Conservation (phyloP, 176 grass and related monocot genomes). For the Musa acuminata region DNA sequence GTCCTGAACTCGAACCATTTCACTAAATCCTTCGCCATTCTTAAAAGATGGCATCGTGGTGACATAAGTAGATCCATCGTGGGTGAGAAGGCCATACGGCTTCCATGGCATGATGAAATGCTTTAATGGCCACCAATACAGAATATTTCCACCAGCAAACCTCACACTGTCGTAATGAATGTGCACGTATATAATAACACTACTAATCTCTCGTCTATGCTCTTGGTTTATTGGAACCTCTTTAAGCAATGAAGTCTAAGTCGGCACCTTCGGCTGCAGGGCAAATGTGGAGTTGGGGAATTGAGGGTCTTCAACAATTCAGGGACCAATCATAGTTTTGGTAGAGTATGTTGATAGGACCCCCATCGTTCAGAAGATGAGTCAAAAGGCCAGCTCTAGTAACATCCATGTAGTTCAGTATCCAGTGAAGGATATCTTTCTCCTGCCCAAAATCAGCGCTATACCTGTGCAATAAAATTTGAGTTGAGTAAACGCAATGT, state of each 20-base stretch:
- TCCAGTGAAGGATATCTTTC: constrained; percentile 73
- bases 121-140: too few relatives aligned
- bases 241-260: too few relatives aligned
- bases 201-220: background rate
- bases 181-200: too few relatives aligned
- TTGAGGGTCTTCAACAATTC: constrained; percentile 33
- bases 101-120: background rate
- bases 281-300: background rate
- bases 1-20: too few relatives aligned
- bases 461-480: constrained; percentile 44
- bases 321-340: constrained; percentile 74
- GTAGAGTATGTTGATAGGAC: constrained; percentile 53
- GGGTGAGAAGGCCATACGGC: too few relatives aligned
- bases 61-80: too few relatives aligned
- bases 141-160: too few relatives aligned
- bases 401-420: constrained; percentile 80
- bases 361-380: constrained; percentile 75
- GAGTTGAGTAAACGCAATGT: background rate
- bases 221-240: background rate
- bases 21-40: too few relatives aligned
- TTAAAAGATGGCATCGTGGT: too few relatives aligned
- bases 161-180: background rate
- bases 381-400: constrained; percentile 78
- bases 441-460: constrained; percentile 85
- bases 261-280: background rate